Conservation (phyloP, 495 filamentous ascomycete genomes). For the Choiromyces venosus region DNA sequence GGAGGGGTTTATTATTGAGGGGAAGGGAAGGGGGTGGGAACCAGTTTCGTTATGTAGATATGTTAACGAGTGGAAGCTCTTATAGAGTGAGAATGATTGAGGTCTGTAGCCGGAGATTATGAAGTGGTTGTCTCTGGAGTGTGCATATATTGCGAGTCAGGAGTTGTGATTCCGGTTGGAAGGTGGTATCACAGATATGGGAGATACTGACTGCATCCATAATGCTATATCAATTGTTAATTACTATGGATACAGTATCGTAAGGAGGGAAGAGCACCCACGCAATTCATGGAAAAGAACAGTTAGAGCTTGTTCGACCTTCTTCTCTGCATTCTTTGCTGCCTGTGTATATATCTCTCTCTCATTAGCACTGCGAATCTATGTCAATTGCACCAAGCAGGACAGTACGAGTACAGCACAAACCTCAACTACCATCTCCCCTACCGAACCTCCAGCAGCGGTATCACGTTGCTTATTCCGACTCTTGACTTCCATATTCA, state of each 20-base stretch:
- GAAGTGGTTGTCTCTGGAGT: conserved; percentile 61
- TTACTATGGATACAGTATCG: neutral
- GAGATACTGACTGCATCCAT: conserved; percentile 38
- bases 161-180: neutral
- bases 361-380: conserved; percentile 1
- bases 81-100: conserved; percentile 58
- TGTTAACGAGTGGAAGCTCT: conserved; percentile 59
- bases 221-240: conserved; percentile 17
- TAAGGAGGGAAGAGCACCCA: conserved; percentile 13
- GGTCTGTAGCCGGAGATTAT: conserved; percentile 66
- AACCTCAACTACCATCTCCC: conserved; percentile 21
- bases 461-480: neutral
- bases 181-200: neutral
- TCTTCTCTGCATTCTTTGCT: conserved; percentile 20
- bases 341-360: conserved; percentile 13
- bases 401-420: conserved; percentile 8
- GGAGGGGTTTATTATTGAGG: neutral
- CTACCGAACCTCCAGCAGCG: neutral
- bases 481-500: neutral
- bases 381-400: neutral
- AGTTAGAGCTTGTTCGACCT: conserved; percentile 29
- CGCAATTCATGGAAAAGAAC: conserved; percentile 39
- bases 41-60: conserved; percentile 84
- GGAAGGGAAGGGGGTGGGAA: neutral
- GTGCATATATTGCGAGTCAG: conserved; percentile 3